Base-by-base conservation (phyloP, 202 grass and related monocot species). In the Thinopyrum obtusiflorum region DNA sequence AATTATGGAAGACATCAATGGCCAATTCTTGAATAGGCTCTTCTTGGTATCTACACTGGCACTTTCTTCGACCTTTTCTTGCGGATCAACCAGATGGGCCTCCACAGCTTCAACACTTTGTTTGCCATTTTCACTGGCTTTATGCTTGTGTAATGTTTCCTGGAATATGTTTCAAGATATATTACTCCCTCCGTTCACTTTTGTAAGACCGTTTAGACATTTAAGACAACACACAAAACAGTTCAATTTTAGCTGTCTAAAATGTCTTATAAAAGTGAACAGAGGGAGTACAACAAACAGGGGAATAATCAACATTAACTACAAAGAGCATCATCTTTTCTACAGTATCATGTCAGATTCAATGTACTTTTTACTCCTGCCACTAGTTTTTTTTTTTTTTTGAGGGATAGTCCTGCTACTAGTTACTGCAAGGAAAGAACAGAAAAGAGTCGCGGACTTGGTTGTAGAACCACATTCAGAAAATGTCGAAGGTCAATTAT, bases 131-230 rank as follows among this genome's bases (percentile, higher is more conserved):
- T 18, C 32, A 49, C 46, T 64, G 25, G 24, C 63, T 73, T 80
- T 87, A 83, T 97, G 94, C 33, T 90, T 92, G 78, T 97, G 94
- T 57, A 97, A 89, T 20, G 94, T 97, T 76, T 94, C 94, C 92
- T 94, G 72, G 27, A 91, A 82, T 76, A 39, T 24, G 80, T 76
- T 35, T 79, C 12, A 3, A 53, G 49, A 77, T 6, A 66, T 71
- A 23, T 2, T 60, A 33, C 32, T 33, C 32, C 32, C 2, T 33
- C 32, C 32, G 32, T 33, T 33, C 32, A 33, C 32, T 33, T 33
- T 33, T 33, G 32, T 33, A 33, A 33, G 32, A 33, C 32, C 32
- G 32, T 33, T n/a, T n/a, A n/a, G n/a, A n/a, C n/a, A n/a, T n/a
- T n/a, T n/a, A n/a, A n/a, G n/a, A n/a, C n/a, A n/a, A 3, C 32